phyloP scores from a whole-genome alignment of 2,329 filamentous ascomycete species.

The Escovopsis sp. region DNA sequence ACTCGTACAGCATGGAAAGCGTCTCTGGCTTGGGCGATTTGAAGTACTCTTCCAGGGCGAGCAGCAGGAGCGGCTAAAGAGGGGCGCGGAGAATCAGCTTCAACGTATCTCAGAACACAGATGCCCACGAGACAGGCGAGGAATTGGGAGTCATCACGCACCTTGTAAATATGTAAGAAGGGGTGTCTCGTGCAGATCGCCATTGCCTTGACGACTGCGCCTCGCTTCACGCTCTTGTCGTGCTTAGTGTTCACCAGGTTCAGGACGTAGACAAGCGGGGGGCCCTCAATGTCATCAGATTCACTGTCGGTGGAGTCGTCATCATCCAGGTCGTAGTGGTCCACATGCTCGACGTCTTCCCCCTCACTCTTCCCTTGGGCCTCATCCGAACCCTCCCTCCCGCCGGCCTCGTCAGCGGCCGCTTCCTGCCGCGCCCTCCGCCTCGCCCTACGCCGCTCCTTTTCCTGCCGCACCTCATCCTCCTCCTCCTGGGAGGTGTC shows the following conservation, averaged over 20 bases:
- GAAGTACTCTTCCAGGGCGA: slow-evolving; percentile 95
- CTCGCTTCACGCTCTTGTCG: slow-evolving; percentile 83
- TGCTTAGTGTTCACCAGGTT: slow-evolving; percentile 98
- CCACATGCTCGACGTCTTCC: slow-evolving; percentile 13
- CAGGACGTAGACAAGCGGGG: slow-evolving; percentile 88
- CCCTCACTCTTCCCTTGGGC: slow-evolving; percentile 34
- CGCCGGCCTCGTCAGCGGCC: slow-evolving; percentile 23
- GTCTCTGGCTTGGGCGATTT: slow-evolving; percentile 81
- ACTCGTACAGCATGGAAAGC: slow-evolving; percentile 72
- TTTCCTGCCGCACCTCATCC: slow-evolving; percentile 50
- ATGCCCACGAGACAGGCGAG: not conserved
- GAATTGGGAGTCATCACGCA: slow-evolving; percentile 20
- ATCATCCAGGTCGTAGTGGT: slow-evolving; percentile 35
- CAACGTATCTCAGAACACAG: no score
- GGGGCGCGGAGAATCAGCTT: slow-evolving; percentile 1
- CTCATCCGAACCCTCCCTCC: slow-evolving; percentile 10
- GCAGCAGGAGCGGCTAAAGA: slow-evolving; percentile 61
- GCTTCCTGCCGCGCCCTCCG: slow-evolving; percentile 38
- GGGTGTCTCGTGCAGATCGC: slow-evolving; percentile 96
- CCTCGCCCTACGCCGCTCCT: slow-evolving; percentile 35
- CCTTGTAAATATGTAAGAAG: slow-evolving; percentile 98
- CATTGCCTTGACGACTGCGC: slow-evolving; percentile 94
- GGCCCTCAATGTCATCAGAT: slow-evolving; percentile 61
- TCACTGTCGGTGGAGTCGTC: slow-evolving; percentile 45
- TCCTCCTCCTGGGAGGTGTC: slow-evolving; percentile 77